Evolutionary conservation across 768 basidiomycete species (phyloP).

Genomic region (Terana coerulea): DNA sequence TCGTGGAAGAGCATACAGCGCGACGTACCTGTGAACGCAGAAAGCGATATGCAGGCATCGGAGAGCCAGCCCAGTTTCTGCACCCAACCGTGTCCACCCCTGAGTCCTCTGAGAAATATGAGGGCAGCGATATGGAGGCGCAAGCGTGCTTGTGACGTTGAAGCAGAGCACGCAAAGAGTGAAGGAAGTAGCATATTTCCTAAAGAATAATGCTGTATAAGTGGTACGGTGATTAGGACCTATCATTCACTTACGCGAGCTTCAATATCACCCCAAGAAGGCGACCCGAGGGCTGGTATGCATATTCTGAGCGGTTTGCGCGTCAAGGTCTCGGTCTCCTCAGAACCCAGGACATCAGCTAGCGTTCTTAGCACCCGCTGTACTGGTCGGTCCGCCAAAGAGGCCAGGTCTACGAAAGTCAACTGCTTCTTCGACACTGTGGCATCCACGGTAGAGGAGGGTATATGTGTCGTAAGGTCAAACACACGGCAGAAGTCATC

Average conservation of each 20-base stretch:
- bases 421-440: slow-evolving; percentile 40
- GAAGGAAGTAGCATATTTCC: slow-evolving; percentile 72
- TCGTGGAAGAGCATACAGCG: neutral
- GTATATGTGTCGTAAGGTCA: slow-evolving; percentile 66
- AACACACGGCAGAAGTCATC: slow-evolving; percentile 68
- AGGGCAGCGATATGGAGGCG: slow-evolving; percentile 64
- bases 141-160: slow-evolving; percentile 56
- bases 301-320: slow-evolving; percentile 51
- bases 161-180: slow-evolving; percentile 58
- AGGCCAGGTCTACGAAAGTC: slow-evolving; percentile 24
- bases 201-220: slow-evolving; percentile 23
- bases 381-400: slow-evolving; percentile 15
- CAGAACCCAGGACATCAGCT: slow-evolving; percentile 8
- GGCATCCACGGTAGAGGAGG: slow-evolving; percentile 43
- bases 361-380: slow-evolving; percentile 12
- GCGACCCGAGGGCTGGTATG: slow-evolving; percentile 57
- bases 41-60: slow-evolving; percentile 70
- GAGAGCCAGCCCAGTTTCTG: slow-evolving; percentile 76
- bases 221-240: neutral
- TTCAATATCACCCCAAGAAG: slow-evolving; percentile 64
- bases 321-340: neutral
- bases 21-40: slow-evolving; percentile 72
- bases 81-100: slow-evolving; percentile 68
- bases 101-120: slow-evolving; percentile 53
- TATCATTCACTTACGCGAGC: slow-evolving; percentile 41